Evolutionary conservation across 495 filamentous ascomycete genomes (phyloP).

Genomic region (Tuber melanosporum): DNA sequence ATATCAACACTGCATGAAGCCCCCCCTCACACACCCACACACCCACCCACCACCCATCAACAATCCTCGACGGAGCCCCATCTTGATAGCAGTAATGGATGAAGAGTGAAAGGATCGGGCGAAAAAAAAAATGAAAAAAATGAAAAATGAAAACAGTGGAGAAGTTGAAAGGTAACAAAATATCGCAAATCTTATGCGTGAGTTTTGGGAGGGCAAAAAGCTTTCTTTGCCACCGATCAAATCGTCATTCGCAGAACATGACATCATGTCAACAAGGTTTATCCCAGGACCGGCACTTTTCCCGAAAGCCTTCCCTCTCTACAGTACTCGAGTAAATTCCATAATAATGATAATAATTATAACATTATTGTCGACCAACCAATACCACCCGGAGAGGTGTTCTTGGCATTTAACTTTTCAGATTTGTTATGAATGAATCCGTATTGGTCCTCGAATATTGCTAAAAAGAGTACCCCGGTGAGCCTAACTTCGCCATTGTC

Average conservation of each 20-base stretch:
- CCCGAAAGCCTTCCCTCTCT: conserved; percentile 19
- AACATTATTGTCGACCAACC: neutral
- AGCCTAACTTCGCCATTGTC: conserved; percentile 10
- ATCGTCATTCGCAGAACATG: conserved; percentile 34
- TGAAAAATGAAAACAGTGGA: too few species aligned
- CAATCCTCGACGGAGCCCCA: neutral
- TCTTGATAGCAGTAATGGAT: neutral
- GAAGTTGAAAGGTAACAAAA: neutral
- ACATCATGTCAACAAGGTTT: conserved; percentile 32
- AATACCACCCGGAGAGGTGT: neutral
- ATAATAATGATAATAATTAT: too few species aligned
- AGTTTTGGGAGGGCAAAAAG: conserved; percentile 2
- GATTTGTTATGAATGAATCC: neutral
- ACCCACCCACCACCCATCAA: neutral
- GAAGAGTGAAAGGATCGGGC: neutral
- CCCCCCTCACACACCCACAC: neutral
- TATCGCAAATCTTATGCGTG: neutral
- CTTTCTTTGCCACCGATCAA: conserved; percentile 32
- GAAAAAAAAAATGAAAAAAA: neutral
- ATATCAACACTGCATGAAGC: neutral
- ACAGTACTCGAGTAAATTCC: neutral
- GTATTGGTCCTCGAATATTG: neutral
- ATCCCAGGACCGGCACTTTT: conserved; percentile 29
- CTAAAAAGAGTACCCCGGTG: conserved; percentile 1
- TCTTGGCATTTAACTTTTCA: neutral